Conservation (phyloP, 164 flowering plant genomes). For the Stephania cephalantha region DNA sequence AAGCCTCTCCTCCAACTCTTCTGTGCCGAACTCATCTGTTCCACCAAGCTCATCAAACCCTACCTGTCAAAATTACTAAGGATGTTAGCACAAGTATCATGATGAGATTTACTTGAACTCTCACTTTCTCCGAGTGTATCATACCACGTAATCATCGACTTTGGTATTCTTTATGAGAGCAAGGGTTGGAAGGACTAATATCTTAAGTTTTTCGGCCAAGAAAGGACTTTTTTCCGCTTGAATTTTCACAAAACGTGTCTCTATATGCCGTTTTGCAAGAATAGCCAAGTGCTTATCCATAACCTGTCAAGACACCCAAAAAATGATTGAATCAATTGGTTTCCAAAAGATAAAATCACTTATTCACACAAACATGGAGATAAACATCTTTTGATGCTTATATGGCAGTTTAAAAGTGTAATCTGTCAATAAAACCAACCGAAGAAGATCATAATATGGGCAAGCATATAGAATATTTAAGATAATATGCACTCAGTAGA, state of each 20-base stretch:
- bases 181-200: conserved; percentile 84
- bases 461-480: no score
- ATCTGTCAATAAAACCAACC: no score
- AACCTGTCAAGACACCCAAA: conserved; percentile 50
- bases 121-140: conserved; percentile 1
- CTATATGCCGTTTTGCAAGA: conserved; percentile 80
- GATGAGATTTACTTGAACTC: not conserved
- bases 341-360: not conserved
- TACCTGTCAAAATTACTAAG: conserved; percentile 36
- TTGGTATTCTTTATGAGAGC: conserved; percentile 90
- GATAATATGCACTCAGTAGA: no score
- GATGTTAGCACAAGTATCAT: not conserved
- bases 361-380: not conserved
- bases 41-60: conserved; percentile 95
- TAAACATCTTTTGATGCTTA: not conserved
- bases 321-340: not conserved
- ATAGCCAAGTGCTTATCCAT: conserved; percentile 82
- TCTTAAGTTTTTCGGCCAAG: conserved; percentile 83
- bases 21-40: conserved; percentile 81
- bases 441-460: no score
- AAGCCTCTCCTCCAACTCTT: conserved; percentile 83
- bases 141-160: conserved; percentile 98
- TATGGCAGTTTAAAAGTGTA: not conserved
- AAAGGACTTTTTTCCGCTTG: conserved; percentile 95
- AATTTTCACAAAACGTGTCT: conserved; percentile 90